These are phyloP conservation scores for Metschnikowia sp. DNA, from an alignment of 805 yeast species.

Conservation along the genomic window DNA sequence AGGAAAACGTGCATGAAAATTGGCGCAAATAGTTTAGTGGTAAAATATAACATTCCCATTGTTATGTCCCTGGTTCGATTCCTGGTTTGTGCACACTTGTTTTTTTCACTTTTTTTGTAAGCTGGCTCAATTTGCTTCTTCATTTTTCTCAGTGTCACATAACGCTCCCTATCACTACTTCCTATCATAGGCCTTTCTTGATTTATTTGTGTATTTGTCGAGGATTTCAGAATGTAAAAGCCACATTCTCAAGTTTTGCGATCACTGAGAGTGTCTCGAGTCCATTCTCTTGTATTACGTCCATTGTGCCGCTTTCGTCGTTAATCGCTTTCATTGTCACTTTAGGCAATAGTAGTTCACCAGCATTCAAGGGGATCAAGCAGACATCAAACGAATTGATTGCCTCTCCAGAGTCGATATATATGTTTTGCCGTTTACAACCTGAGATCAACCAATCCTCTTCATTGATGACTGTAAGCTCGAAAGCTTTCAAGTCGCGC, in stretches of 20 bases:
- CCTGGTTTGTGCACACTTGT: constrained; percentile 16
- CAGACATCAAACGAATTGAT: constrained; percentile 35
- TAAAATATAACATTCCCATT: constrained; percentile 18
- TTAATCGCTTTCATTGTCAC: constrained; percentile 38
- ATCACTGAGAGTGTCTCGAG: constrained; percentile 68
- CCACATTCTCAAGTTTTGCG: constrained; percentile 61
- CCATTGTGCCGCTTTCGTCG: constrained; percentile 40
- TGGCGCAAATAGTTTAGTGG: constrained; percentile 19
- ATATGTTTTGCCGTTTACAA: constrained; percentile 50
- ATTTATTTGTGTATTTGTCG: too few relatives aligned
- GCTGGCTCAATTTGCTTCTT: too few relatives aligned
- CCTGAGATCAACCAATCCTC: constrained; percentile 87
- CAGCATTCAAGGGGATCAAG: constrained; percentile 73
- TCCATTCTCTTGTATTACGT: constrained; percentile 64
- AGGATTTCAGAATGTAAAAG: constrained; percentile 48
- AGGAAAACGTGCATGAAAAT: too few relatives aligned
- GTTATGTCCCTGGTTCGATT: constrained; percentile 20
- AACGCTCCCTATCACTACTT: too few relatives aligned
- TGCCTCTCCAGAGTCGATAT: constrained; percentile 24
- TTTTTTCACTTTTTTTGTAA: neutral
- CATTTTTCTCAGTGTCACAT: too few relatives aligned
- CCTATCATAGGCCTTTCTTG: too few relatives aligned
- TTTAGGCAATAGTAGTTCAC: constrained; percentile 66
- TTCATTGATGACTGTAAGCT: constrained; percentile 46
- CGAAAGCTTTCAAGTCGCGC: constrained; percentile 28